Percentiles rank a stretch among this genome's conserved stretches.
These are phyloP conservation scores for Trichoderma sp. DNA, from an alignment of 2,329 filamentous ascomycete genomes.

Conservation along the genomic window DNA sequence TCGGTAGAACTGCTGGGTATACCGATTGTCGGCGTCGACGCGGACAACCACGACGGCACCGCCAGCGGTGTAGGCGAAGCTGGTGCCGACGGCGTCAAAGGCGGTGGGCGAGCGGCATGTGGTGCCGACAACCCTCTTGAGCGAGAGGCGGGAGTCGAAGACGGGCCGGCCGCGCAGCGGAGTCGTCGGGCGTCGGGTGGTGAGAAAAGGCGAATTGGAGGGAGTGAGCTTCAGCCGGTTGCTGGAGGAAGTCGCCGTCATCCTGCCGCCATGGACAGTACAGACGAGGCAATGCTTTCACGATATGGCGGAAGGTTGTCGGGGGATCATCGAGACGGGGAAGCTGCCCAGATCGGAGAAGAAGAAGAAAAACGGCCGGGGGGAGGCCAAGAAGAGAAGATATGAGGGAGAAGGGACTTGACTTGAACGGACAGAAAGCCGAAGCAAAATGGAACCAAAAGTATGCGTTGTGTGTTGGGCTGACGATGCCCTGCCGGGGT, in stretches of 20 bases:
- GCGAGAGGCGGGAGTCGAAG: conserved; percentile 64
- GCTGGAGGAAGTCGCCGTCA: conserved; percentile 61
- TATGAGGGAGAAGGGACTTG: background rate
- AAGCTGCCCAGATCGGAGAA: background rate
- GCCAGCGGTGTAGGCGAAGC: conserved; percentile 89
- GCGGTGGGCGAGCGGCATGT: conserved; percentile 83
- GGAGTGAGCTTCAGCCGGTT: conserved; percentile 71
- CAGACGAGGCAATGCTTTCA: conserved; percentile 3
- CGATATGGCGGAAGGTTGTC: background rate
- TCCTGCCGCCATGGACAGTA: conserved; percentile 56
- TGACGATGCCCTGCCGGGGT: conserved; percentile 7
- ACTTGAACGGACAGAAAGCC: background rate
- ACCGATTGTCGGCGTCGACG: conserved; percentile 64
- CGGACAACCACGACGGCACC: conserved; percentile 90
- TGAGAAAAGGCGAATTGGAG: conserved; percentile 71
- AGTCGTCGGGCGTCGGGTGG: conserved; percentile 64
- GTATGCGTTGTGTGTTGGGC: conserved; percentile 3
- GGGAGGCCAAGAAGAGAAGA: background rate
- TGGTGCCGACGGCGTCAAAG: conserved; percentile 77
- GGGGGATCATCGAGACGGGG: conserved; percentile 6
- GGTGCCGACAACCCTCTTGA: conserved; percentile 87
- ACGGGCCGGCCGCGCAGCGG: conserved; percentile 55
- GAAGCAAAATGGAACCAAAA: conserved; percentile 12
- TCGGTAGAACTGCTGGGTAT: conserved; percentile 84
- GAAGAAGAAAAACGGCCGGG: background rate